Base-by-base conservation (phyloP, 495 filamentous ascomycete species). In the Penicillium desertorum region DNA sequence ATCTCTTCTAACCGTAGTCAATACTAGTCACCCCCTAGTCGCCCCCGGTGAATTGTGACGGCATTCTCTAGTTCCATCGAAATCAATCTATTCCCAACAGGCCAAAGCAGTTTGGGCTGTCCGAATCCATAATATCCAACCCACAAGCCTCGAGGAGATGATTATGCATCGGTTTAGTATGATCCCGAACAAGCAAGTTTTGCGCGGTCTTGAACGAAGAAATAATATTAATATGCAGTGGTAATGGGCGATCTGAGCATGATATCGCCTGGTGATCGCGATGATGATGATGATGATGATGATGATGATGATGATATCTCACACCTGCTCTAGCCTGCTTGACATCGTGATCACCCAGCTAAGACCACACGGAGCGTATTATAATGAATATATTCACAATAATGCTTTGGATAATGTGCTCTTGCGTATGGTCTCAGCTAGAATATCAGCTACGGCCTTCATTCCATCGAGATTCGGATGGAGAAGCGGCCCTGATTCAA, bases 401-500 rank as follows among this genome's bases (percentile, higher is more conserved):
- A 34, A 19, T 29, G 43, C 14, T 17, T 46, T 55, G 10, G 34
- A 46, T 2, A 22, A 30, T 30, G 29, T n/a, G 42, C 29, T 34
- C 36, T 41, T 46, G 27, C 23, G 45, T 5, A 56, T 30, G n/a
- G 34, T 54, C 25, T 32, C 22, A 3, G 44, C 41, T 23, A 76
- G 22, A 8, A 73, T 48, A 29, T 67, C 62, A 3, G 72, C 68
- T 16, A 75, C 62, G 9, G 65, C 70, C 51, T 60, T 60, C 70
- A 70, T 75, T 17, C 73, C 72, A 25, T 64, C 60, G 3, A 66
- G 59, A 29, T 70, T 62, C 1, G 72, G 73, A 51, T 76, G 72
- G 39, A 69, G 70, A 22, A 69, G 57, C 27, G 61, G 57, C 4
- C 67, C 72, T 0, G 57, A 41, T 27, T 43, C 51, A 52, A 73